A percentile compares a stretch with the other conserved stretches of the same genome.
Evolutionary conservation across 139 green algal species (phyloP).

Genomic region (Chlamydomonas incerta): DNA sequence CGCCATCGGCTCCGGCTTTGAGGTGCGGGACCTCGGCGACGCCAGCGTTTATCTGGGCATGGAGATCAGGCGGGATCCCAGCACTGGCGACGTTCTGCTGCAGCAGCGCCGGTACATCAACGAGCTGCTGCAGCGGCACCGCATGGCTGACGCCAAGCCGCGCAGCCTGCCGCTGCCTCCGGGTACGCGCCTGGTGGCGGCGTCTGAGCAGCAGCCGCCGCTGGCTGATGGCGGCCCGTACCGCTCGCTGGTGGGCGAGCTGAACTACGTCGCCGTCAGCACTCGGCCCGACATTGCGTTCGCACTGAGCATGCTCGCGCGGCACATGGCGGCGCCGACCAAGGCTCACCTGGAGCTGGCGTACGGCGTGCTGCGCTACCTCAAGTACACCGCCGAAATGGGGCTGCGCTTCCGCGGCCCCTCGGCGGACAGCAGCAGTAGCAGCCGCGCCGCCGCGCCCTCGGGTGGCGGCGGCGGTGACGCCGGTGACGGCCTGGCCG

Average conservation of each 20-base stretch:
- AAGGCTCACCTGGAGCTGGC: not conserved
- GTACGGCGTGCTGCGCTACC: not conserved
- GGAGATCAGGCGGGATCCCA: not conserved
- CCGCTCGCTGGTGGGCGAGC: not conserved
- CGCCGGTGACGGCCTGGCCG: not conserved
- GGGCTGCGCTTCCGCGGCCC: not conserved
- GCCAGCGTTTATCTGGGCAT: not conserved
- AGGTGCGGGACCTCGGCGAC: not conserved
- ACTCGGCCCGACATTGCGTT: not conserved
- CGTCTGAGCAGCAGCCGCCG: not conserved
- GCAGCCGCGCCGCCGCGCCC: too few relatives aligned
- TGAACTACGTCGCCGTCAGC: not conserved
- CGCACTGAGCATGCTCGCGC: not conserved
- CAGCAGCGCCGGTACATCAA: not conserved
- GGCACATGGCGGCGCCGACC: not conserved
- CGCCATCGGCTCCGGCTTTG: not conserved
- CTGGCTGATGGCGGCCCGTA: not conserved
- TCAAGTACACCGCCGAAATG: not conserved
- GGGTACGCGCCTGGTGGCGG: not conserved
- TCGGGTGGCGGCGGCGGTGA: too few relatives aligned
- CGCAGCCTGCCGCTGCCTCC: not conserved
- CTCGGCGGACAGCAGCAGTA: too few relatives aligned
- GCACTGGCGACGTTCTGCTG: not conserved
- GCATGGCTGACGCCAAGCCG: not conserved
- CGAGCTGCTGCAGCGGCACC: not conserved